Evolutionary conservation across 2,329 filamentous ascomycete genomes (phyloP).

Genomic region (Incumbomyces delicatus): DNA sequence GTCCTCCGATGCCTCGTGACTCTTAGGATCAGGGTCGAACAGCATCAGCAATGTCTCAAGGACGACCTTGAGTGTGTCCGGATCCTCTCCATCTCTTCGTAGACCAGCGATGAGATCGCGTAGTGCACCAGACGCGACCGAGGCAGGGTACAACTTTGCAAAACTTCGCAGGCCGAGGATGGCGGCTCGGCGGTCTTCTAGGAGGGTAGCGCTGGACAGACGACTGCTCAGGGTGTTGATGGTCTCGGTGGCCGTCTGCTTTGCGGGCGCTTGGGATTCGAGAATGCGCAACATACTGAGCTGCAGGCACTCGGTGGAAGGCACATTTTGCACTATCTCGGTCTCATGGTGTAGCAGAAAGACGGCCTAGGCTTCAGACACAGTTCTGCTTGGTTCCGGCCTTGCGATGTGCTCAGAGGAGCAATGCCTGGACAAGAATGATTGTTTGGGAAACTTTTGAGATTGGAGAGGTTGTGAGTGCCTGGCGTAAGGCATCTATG

Average conservation of each 20-base stretch:
- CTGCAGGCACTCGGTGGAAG: constrained; percentile 16
- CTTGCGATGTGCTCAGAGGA: too few relatives aligned
- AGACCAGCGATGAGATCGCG: constrained; percentile 78
- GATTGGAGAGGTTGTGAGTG: too few relatives aligned
- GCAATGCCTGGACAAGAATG: too few relatives aligned
- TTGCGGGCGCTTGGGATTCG: constrained; percentile 69
- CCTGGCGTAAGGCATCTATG: too few relatives aligned
- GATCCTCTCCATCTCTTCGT: constrained; percentile 80
- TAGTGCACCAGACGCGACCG: constrained; percentile 86
- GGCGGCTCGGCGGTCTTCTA: constrained; percentile 88
- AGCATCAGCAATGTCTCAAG: constrained; percentile 93
- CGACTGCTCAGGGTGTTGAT: constrained; percentile 83
- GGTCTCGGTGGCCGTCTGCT: constrained; percentile 91
- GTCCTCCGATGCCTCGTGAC: constrained; percentile 65
- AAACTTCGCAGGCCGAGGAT: constrained; percentile 91
- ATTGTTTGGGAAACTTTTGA: too few relatives aligned
- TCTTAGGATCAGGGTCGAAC: constrained; percentile 59
- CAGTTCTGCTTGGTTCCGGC: too few relatives aligned
- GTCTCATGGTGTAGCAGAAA: not conserved
- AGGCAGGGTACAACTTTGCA: constrained; percentile 90
- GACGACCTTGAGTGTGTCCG: constrained; percentile 90
- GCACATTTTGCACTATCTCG: not conserved
- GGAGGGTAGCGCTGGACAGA: constrained; percentile 75
- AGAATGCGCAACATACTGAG: constrained; percentile 49
- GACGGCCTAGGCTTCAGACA: too few relatives aligned